phyloP scores from a whole-genome alignment of 495 filamentous ascomycete species.

The Ramalina peruviana region DNA sequence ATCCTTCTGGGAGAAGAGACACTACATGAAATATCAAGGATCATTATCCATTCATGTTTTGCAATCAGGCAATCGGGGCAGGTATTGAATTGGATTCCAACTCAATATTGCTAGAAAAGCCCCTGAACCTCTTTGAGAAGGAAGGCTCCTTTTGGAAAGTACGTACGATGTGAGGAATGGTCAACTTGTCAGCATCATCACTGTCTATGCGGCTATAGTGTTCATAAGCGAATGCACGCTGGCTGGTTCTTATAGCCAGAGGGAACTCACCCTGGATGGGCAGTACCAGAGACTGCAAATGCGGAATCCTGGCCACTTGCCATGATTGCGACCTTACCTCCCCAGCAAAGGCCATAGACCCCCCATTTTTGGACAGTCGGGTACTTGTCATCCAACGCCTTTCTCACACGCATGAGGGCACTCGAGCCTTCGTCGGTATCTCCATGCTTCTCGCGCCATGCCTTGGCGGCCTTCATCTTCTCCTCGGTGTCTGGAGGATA shows the following conservation, averaged over 20 bases:
- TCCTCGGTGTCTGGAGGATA: conserved; percentile 31
- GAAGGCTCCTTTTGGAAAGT: not conserved
- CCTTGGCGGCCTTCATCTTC: conserved; percentile 23
- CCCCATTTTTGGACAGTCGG: conserved; percentile 25
- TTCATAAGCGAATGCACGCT: not conserved
- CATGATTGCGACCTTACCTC: conserved; percentile 27
- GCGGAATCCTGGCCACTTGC: conserved; percentile 24
- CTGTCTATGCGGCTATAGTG: conserved; percentile 22
- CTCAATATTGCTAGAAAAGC: too few species aligned
- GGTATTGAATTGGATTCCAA: too few species aligned
- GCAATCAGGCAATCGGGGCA: too few species aligned
- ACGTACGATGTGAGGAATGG: conserved; percentile 34
- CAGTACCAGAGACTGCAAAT: conserved; percentile 35
- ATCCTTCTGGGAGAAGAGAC: conserved; percentile 41
- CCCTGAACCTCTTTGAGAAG: too few species aligned
- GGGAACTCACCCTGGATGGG: conserved; percentile 31
- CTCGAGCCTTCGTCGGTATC: conserved; percentile 8
- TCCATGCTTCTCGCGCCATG: conserved; percentile 15
- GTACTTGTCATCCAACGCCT: too few species aligned
- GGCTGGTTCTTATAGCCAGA: not conserved
- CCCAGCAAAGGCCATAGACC: conserved; percentile 36
- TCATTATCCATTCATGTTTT: too few species aligned
- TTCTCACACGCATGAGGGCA: not conserved
- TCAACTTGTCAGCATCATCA: conserved; percentile 30
- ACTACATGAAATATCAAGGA: too few species aligned